Evolutionary conservation across 2,329 filamentous ascomycete species (phyloP), one percentile per base, ranked within the genome.

Genomic region (Tothia fuscella): DNA sequence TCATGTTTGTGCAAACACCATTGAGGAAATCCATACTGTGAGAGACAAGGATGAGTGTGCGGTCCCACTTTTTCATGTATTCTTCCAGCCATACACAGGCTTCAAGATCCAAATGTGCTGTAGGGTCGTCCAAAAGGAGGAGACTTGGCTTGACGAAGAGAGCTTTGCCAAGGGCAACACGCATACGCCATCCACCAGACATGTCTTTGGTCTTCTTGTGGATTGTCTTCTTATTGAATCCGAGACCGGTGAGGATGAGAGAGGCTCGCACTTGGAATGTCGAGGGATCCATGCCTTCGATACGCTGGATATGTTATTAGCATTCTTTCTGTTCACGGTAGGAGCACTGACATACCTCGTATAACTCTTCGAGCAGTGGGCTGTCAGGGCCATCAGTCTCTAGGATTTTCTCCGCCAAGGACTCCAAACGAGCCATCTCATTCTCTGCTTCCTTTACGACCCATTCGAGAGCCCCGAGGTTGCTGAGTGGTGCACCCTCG

Each of bases 181-280:
- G 86, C 91, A 98, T 98, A 73, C 89, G 80, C 91, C 91, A 98
- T 55, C 91, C 91, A 85, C 91, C 91, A 51, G 91, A 98, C 93
- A 98, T 98, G 64, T 98, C 93, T 77, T 96, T 98, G 56, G 93
- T 98, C 79, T 93, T 95, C 78, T 98, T 98, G 66, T 93, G 72
- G 60, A 98, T 96, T 43, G 93, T 98, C 53, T 67, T 68, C 74
- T 96, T 96, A 80, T 98, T 94, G 78, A 98, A 98, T 51, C 91
- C 91, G 46, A 98, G 82, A 87, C 91, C 91, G 43, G 91, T 98
- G 54, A 98, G 67, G 61, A 98, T 98, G 51, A 95, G 80, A 43
- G 89, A 94, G 47, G 91, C 91, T 60, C 91, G 86, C 47, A 89
- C 94, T 58, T 86, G 72, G 68, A 98, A 98, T 40, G 93, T 98